These are phyloP conservation scores for Pichia pseudocactophila DNA, from an alignment of 805 yeast genomes.

Conservation along the genomic window DNA sequence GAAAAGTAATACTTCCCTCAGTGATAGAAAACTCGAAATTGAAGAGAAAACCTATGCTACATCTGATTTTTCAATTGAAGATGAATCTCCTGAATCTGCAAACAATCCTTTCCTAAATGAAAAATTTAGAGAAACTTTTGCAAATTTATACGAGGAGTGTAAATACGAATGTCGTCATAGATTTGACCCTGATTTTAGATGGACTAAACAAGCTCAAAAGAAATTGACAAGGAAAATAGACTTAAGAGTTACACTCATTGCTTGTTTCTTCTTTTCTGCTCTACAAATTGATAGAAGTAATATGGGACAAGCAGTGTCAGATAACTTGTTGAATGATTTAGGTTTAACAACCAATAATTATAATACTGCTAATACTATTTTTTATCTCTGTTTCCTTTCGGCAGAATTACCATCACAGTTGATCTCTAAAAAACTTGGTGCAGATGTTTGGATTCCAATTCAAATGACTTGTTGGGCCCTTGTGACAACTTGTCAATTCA, in stretches of 20 bases:
- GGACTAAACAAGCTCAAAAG: conserved; percentile 47
- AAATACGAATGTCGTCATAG: conserved; percentile 46
- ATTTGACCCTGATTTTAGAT: conserved; percentile 49
- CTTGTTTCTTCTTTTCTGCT: conserved; percentile 49
- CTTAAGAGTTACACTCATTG: conserved; percentile 45
- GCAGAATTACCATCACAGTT: conserved; percentile 61
- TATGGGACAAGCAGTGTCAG: conserved; percentile 45
- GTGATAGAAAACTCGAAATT: background rate
- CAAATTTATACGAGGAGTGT: conserved; percentile 36
- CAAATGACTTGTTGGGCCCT: conserved; percentile 49
- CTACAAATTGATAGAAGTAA: conserved; percentile 52
- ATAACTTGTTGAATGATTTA: conserved; percentile 43
- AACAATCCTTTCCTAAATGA: conserved; percentile 37
- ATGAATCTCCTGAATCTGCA: conserved; percentile 5
- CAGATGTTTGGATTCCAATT: conserved; percentile 51
- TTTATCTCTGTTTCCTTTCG: conserved; percentile 39
- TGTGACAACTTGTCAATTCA: conserved; percentile 44
- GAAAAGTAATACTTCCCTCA: too few species aligned
- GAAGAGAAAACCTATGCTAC: background rate
- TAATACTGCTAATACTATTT: conserved; percentile 49
- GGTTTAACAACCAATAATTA: conserved; percentile 44
- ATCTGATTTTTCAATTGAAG: background rate
- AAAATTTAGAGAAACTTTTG: conserved; percentile 36
- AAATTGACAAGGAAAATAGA: conserved; percentile 43
- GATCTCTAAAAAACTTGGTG: conserved; percentile 53